phyloP scores from a whole-genome alignment of 2,329 filamentous ascomycete species.

The Geosmithia putterillii region DNA sequence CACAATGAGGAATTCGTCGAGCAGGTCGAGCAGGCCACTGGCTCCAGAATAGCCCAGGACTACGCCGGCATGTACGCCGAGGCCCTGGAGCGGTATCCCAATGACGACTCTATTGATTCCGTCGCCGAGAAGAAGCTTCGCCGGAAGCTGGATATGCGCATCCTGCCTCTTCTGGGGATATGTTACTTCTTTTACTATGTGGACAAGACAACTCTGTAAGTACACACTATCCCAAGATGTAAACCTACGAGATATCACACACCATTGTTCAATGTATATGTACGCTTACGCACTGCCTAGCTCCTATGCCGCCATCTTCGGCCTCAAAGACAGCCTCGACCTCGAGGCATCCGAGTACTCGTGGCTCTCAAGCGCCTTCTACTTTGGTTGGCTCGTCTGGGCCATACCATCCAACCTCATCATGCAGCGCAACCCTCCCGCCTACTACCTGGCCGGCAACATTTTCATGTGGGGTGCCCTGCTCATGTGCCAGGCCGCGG shows the following conservation, averaged over 20 bases:
- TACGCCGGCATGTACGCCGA: constrained; percentile 18
- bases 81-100: constrained; percentile 17
- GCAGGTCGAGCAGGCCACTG: constrained; percentile 6
- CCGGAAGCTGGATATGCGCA: constrained; percentile 23
- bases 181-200: constrained; percentile 29
- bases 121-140: constrained; percentile 17
- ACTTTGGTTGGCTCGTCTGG: constrained; percentile 25
- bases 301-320: constrained; percentile 54
- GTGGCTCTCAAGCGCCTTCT: constrained; percentile 22
- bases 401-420: constrained; percentile 16
- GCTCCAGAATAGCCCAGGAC: constrained; percentile 7
- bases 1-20: constrained; percentile 5
- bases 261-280: background rate
- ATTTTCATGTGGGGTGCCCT: constrained; percentile 44
- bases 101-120: constrained; percentile 13
- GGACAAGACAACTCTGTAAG: constrained; percentile 35
- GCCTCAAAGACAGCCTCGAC: constrained; percentile 44
- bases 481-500: constrained; percentile 37
- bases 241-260: background rate
- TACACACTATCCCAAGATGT: background rate
- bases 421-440: constrained; percentile 20
- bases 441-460: constrained; percentile 23
- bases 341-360: constrained; percentile 46
- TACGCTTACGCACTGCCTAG: constrained; percentile 2
- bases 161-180: constrained; percentile 22